Conservation (phyloP, 2,329 filamentous ascomycete species). For the Fusarium devonianum region DNA sequence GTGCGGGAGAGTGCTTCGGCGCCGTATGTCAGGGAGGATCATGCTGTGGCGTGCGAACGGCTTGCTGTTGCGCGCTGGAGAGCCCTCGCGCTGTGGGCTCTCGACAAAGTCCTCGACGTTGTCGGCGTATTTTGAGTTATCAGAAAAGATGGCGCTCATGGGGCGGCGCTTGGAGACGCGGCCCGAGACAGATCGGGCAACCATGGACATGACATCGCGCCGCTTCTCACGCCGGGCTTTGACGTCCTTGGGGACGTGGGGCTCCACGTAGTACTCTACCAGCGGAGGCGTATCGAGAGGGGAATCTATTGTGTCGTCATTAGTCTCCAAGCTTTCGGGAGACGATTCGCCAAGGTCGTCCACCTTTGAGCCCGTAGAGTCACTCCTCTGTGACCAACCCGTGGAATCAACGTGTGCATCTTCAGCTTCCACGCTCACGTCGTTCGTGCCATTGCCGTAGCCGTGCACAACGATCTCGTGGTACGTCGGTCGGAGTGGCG, state of each 20-base stretch:
- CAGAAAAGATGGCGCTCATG: conserved; percentile 40
- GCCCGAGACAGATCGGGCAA: conserved; percentile 37
- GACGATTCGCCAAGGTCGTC: conserved; percentile 27
- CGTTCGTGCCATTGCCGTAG: conserved; percentile 62
- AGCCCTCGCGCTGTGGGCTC: conserved; percentile 9
- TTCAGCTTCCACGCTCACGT: conserved; percentile 41
- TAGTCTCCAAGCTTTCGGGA: conserved; percentile 41
- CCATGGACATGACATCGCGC: conserved; percentile 41
- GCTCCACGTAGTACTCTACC: conserved; percentile 29
- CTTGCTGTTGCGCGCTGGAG: conserved; percentile 6
- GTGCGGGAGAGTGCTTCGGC: conserved; percentile 31
- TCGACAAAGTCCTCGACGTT: conserved; percentile 37
- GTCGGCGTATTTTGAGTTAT: conserved; percentile 40
- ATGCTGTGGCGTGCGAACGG: conserved; percentile 36
- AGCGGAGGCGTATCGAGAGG: conserved; percentile 31
- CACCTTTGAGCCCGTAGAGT: conserved; percentile 41
- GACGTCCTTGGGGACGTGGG: conserved; percentile 18
- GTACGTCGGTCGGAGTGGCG: conserved; percentile 41
- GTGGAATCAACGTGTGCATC: conserved; percentile 8
- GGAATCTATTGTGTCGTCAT: conserved; percentile 40
- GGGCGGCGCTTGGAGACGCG: conserved; percentile 40
- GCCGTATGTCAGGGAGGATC: conserved; percentile 35
- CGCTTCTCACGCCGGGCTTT: conserved; percentile 41
- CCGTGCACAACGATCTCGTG: conserved; percentile 62
- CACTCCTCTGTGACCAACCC: conserved; percentile 33